Percentiles rank a stretch among this genome's conserved stretches.
phyloP scores from a whole-genome alignment of 108 stramenopile species.

The Skeletonema menzelii region DNA sequence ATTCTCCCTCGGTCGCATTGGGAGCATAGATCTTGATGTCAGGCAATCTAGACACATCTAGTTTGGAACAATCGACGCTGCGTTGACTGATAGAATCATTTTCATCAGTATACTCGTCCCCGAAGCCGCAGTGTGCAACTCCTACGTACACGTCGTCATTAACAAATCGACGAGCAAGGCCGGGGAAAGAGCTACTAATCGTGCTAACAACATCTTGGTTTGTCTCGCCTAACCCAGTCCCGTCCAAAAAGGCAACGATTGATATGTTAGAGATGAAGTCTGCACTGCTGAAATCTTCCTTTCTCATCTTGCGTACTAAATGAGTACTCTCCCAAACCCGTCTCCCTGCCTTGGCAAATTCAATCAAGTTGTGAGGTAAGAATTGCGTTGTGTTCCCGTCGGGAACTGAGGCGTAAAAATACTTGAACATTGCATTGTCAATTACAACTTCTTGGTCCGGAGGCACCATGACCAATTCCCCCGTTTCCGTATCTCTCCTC shows the following conservation, averaged over 20 bases:
- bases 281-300: constrained; percentile 14
- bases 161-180: constrained; percentile 36
- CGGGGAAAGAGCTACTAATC: constrained; percentile 28
- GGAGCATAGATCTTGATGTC: constrained; percentile 41
- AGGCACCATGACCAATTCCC: constrained; percentile 13
- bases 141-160: constrained; percentile 39
- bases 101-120: constrained; percentile 27
- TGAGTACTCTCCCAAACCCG: constrained; percentile 33
- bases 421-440: constrained; percentile 46
- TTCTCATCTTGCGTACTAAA: constrained; percentile 41
- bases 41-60: constrained; percentile 43
- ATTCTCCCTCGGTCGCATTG: constrained; percentile 29
- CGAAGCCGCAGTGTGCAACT: constrained; percentile 38
- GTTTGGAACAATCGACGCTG: constrained; percentile 38
- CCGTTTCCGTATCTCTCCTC: constrained; percentile 19
- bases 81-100: constrained; percentile 5
- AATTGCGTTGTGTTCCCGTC: constrained; percentile 32
- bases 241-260: constrained; percentile 42
- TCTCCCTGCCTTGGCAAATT: constrained; percentile 37
- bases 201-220: constrained; percentile 39
- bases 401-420: constrained; percentile 46
- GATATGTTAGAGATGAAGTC: constrained; percentile 27
- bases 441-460: constrained; percentile 25
- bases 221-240: constrained; percentile 30
- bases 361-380: constrained; percentile 37